Percentiles rank a stretch among this genome's conserved stretches.
These are phyloP conservation scores for Naganishia kalamii DNA, from an alignment of 768 basidiomycete species.

Conservation along the genomic window DNA sequence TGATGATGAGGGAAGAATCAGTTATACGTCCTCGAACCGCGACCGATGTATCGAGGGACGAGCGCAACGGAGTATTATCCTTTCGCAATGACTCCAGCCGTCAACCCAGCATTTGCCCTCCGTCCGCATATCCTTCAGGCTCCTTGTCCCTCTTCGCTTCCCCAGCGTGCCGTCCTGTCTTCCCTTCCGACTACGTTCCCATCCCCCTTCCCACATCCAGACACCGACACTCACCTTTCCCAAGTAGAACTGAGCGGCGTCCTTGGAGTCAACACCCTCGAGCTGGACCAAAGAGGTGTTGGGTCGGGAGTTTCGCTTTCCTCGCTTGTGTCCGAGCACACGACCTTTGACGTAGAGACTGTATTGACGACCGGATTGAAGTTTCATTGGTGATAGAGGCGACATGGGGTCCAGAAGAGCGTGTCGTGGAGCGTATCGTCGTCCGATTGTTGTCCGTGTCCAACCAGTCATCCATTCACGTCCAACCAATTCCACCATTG, in stretches of 20 bases:
- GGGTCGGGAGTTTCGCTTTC: slow-evolving; percentile 90
- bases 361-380: slow-evolving; percentile 15
- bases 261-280: slow-evolving; percentile 86
- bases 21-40: not conserved
- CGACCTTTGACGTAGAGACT: slow-evolving; percentile 96
- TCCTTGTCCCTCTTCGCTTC: not conserved
- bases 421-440: too few relatives aligned
- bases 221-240: slow-evolving; percentile 68
- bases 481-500: not conserved
- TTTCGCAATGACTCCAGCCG: too few relatives aligned
- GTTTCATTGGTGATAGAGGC: not conserved
- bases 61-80: too few relatives aligned
- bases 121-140: not conserved
- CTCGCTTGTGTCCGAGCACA: slow-evolving; percentile 95
- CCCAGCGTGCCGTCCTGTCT: not conserved
- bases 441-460: too few relatives aligned
- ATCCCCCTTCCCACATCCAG: not conserved
- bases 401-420: not conserved
- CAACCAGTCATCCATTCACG: not conserved
- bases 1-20: slow-evolving; percentile 40
- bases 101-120: too few relatives aligned
- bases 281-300: slow-evolving; percentile 96
- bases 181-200: not conserved
- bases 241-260: slow-evolving; percentile 95
- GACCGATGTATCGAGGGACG: too few relatives aligned